Conservation (phyloP, 2,329 filamentous ascomycete species). For the Pseudogymnoascus sp. region DNA sequence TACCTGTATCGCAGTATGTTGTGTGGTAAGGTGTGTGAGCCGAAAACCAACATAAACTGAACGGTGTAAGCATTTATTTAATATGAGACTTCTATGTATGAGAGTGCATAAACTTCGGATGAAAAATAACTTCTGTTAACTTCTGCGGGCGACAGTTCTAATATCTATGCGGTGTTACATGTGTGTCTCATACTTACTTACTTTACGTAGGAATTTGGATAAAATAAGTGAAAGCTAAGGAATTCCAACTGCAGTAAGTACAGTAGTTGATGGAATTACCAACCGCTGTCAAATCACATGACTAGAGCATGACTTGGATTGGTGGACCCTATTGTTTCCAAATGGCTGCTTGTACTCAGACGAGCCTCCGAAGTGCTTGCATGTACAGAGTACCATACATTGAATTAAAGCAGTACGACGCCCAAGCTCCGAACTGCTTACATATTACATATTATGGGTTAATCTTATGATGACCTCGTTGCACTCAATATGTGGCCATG, state of each 20-base stretch:
- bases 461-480: slow-evolving; percentile 6
- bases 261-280: neutral
- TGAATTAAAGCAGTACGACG: neutral
- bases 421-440: neutral
- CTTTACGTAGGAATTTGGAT: neutral
- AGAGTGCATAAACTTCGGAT: neutral
- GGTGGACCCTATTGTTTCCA: slow-evolving; percentile 4
- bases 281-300: slow-evolving; percentile 2
- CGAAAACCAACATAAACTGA: neutral
- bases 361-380: neutral
- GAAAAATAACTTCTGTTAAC: neutral
- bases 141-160: neutral
- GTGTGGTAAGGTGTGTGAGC: neutral
- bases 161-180: neutral
- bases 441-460: neutral
- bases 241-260: neutral
- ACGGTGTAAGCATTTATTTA: neutral
- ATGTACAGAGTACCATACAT: neutral
- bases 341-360: neutral
- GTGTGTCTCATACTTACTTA: neutral
- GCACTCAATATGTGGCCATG: neutral
- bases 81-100: neutral
- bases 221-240: neutral
- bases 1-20: neutral
- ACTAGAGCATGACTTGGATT: neutral